Evolutionary conservation across 1,284 basidiomycete genomes (phyloP).

Genomic region (Rhodotorula sp.): DNA sequence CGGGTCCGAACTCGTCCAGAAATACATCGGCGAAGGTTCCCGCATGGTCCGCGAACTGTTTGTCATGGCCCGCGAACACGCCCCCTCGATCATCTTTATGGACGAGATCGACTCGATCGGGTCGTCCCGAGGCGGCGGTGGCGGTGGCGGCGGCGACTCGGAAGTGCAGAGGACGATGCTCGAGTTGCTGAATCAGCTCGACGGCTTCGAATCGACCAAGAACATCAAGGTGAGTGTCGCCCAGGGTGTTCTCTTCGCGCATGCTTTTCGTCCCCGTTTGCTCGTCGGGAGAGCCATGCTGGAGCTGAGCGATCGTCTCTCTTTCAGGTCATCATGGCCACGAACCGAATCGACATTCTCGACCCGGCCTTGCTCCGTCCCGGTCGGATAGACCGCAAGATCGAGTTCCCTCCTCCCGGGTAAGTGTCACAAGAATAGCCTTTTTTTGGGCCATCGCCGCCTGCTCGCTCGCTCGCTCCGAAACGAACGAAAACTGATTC

Average conservation of each 20-base stretch:
- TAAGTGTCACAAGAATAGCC: neutral
- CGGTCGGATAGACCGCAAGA: constrained; percentile 97
- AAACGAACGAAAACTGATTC: too few relatives aligned
- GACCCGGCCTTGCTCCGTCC: constrained; percentile 92
- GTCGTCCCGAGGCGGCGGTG: constrained; percentile 82
- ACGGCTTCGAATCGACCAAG: constrained; percentile 96
- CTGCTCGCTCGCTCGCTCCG: neutral
- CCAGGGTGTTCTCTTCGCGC: too few relatives aligned
- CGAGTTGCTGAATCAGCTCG: constrained; percentile 92
- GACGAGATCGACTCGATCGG: constrained; percentile 99
- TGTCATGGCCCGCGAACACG: constrained; percentile 98
- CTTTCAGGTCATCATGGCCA: constrained; percentile 82
- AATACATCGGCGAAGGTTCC: constrained; percentile 97
- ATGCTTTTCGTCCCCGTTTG: neutral
- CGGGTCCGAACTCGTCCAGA: constrained; percentile 93
- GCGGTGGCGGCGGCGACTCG: constrained; percentile 77
- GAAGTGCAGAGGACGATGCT: constrained; percentile 99
- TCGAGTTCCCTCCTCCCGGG: constrained; percentile 98
- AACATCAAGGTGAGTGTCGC: constrained; percentile 79
- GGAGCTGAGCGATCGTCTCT: neutral
- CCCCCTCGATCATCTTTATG: constrained; percentile 96
- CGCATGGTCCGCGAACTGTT: constrained; percentile 90
- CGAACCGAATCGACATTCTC: constrained; percentile 96
- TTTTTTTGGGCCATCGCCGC: neutral
- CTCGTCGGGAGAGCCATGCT: neutral